These are phyloP conservation scores for Phialophora macrospora DNA, from an alignment of 2,329 filamentous ascomycete species.

Conservation along the genomic window DNA sequence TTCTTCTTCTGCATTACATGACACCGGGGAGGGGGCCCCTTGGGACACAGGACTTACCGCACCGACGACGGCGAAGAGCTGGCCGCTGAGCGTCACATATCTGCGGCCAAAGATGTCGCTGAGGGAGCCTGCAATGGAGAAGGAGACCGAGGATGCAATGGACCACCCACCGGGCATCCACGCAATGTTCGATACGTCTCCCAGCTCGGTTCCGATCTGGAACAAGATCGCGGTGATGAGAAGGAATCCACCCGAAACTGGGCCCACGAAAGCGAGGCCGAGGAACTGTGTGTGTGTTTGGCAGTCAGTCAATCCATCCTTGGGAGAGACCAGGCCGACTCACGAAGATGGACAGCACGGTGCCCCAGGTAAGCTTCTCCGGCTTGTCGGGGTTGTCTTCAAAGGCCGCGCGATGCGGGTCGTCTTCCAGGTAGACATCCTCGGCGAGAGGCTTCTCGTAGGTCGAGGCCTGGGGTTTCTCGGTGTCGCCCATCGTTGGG, in stretches of 20 bases:
- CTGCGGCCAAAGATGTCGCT: slow-evolving; percentile 16
- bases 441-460: slow-evolving; percentile 2
- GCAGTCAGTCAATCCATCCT: neutral
- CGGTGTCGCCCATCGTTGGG: neutral
- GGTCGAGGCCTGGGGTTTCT: neutral
- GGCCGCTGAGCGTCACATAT: slow-evolving; percentile 14
- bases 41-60: neutral
- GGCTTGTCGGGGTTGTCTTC: slow-evolving; percentile 11
- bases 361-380: slow-evolving; percentile 16
- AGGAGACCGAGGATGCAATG: slow-evolving; percentile 8
- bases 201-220: slow-evolving; percentile 11
- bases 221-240: slow-evolving; percentile 8
- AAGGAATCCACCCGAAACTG: slow-evolving; percentile 4
- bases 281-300: neutral
- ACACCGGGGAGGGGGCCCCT: neutral
- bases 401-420: slow-evolving; percentile 16
- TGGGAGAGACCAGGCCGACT: neutral
- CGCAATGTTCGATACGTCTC: slow-evolving; percentile 3
- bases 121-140: slow-evolving; percentile 11
- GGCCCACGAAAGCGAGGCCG: slow-evolving; percentile 5
- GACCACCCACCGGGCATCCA: slow-evolving; percentile 13
- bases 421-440: slow-evolving; percentile 6
- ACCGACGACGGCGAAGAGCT: slow-evolving; percentile 7
- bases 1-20: neutral
- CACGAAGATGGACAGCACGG: slow-evolving; percentile 14